A percentile compares a stretch with the other conserved stretches of the same genome.
Conservation (phyloP, 1,284 basidiomycete genomes). For the Inonotus hispidus region DNA sequence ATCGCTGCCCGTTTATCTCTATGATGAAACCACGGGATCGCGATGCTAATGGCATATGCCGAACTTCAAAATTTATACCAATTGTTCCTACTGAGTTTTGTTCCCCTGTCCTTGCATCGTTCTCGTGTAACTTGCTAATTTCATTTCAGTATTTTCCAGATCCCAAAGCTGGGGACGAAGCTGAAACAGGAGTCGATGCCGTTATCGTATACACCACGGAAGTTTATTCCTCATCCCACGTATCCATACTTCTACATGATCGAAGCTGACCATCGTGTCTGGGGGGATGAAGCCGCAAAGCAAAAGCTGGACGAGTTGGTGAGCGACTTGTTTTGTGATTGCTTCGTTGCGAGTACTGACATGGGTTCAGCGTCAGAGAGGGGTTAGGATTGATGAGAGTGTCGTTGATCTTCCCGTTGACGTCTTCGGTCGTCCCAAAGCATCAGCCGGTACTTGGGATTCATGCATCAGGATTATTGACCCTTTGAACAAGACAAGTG, state of each 20-base stretch:
- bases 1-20: conserved; percentile 3
- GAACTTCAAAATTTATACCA: conserved; percentile 31
- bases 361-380: conserved; percentile 43
- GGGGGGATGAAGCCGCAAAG: conserved; percentile 64
- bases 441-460: conserved; percentile 89
- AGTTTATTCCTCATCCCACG: conserved; percentile 83
- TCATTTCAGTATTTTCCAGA: conserved; percentile 82
- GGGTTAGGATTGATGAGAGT: conserved; percentile 66
- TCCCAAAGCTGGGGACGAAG: conserved; percentile 90
- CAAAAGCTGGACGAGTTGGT: conserved; percentile 69
- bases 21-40: conserved; percentile 36
- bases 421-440: conserved; percentile 82
- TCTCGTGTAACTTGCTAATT: conserved; percentile 8
- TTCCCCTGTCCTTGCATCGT: conserved; percentile 1
- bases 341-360: conserved; percentile 8
- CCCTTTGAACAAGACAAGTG: conserved; percentile 74
- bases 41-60: conserved; percentile 31
- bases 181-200: conserved; percentile 92
- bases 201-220: conserved; percentile 90
- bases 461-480: conserved; percentile 92
- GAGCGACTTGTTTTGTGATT: conserved; percentile 25
- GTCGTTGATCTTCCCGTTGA: conserved; percentile 73
- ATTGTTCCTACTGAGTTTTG: conserved; percentile 42
- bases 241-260: conserved; percentile 85
- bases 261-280: conserved; percentile 89